These are phyloP conservation scores for Apiotrichum sp. DNA, from an alignment of 1,284 basidiomycete genomes.

Conservation along the genomic window DNA sequence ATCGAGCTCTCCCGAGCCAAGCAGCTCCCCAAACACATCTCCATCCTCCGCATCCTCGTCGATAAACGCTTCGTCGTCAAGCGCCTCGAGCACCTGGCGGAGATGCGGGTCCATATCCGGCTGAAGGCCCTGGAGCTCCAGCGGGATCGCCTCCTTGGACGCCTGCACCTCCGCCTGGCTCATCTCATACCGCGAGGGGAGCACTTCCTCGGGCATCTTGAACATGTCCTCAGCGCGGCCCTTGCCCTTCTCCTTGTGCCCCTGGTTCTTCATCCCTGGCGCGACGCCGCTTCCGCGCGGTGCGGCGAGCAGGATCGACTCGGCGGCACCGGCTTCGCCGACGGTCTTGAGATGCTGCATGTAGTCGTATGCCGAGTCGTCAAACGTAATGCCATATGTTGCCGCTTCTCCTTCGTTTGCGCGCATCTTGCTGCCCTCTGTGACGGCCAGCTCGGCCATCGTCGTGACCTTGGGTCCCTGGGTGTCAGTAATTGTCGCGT, in stretches of 20 bases:
- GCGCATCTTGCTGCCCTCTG: slow-evolving; percentile 32
- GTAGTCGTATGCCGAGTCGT: slow-evolving; percentile 98
- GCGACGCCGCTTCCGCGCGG: slow-evolving; percentile 50
- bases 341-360: slow-evolving; percentile 88
- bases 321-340: slow-evolving; percentile 60
- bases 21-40: slow-evolving; percentile 39
- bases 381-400: slow-evolving; percentile 86
- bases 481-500: neutral
- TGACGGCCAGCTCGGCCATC: slow-evolving; percentile 54
- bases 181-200: slow-evolving; percentile 67
- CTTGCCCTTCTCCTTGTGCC: slow-evolving; percentile 30
- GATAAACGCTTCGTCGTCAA: slow-evolving; percentile 94
- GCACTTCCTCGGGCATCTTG: slow-evolving; percentile 59
- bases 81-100: slow-evolving; percentile 84
- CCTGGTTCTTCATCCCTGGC: slow-evolving; percentile 33
- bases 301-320: slow-evolving; percentile 61
- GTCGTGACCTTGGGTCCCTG: neutral
- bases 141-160: slow-evolving; percentile 63
- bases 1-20: slow-evolving; percentile 56
- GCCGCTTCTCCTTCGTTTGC: slow-evolving; percentile 73
- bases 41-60: slow-evolving; percentile 55
- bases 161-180: slow-evolving; percentile 60
- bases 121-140: slow-evolving; percentile 80
- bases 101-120: slow-evolving; percentile 97
- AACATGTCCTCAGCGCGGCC: slow-evolving; percentile 36